Percentiles rank a stretch among this genome's conserved stretches.
Evolutionary conservation across 2,329 filamentous ascomycete species (phyloP).

Genomic region (Aspergillus hiratsukae): DNA sequence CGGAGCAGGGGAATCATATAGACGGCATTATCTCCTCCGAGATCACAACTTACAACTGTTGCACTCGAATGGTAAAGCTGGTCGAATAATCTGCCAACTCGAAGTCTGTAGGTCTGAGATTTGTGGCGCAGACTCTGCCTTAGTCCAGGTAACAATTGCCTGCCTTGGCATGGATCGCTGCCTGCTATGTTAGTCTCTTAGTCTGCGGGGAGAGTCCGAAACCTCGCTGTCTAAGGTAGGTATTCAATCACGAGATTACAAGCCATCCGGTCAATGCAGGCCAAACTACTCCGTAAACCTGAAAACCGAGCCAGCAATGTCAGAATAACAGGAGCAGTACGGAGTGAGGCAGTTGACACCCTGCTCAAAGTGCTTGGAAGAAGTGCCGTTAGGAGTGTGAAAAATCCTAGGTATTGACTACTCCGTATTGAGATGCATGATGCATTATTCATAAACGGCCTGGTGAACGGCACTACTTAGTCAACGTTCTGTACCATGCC

Average conservation of each 20-base stretch:
- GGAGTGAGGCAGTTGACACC: not conserved
- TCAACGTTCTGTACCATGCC: not conserved
- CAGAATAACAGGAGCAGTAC: not conserved
- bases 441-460: too few species aligned
- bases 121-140: not conserved
- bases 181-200: not conserved
- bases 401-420: not conserved
- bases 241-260: not conserved
- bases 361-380: not conserved
- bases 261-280: not conserved
- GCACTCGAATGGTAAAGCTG: not conserved
- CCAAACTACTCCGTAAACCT: not conserved
- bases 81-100: too few species aligned
- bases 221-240: not conserved
- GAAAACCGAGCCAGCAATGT: not conserved
- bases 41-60: not conserved
- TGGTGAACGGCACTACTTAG: not conserved
- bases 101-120: not conserved
- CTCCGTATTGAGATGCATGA: not conserved
- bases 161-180: not conserved
- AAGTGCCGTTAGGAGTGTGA: not conserved
- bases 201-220: not conserved
- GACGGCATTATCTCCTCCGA: not conserved
- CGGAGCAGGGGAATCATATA: not conserved
- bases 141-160: not conserved